Evolutionary conservation across 2,329 filamentous ascomycete species (phyloP).

Genomic region (Xylaria sp.): DNA sequence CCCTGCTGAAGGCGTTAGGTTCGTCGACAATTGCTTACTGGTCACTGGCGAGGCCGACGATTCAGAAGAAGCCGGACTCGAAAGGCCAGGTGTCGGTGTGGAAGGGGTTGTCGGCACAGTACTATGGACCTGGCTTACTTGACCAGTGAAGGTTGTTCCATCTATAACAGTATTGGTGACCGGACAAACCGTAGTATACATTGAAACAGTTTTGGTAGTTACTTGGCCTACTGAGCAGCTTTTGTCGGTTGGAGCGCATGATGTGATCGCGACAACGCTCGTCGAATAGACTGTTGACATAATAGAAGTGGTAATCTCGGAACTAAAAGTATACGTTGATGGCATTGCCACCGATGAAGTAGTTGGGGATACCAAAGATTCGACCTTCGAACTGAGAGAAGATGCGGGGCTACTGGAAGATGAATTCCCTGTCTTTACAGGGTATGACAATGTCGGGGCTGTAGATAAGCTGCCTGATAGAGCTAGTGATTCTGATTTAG

Average conservation of each 20-base stretch:
- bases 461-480: slow-evolving; percentile 19
- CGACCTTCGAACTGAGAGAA: slow-evolving; percentile 19
- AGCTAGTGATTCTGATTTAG: not conserved
- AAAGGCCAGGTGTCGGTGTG: not conserved
- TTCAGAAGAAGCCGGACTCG: slow-evolving; percentile 3
- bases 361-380: not conserved
- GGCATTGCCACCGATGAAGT: slow-evolving; percentile 32
- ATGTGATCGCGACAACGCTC: slow-evolving; percentile 37
- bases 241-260: slow-evolving; percentile 36
- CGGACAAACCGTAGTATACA: slow-evolving; percentile 42
- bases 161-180: slow-evolving; percentile 41
- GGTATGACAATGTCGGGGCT: slow-evolving; percentile 18
- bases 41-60: not conserved
- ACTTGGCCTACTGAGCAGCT: slow-evolving; percentile 40
- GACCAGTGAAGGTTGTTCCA: slow-evolving; percentile 36
- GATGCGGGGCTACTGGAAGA: slow-evolving; percentile 26
- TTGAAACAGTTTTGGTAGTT: slow-evolving; percentile 39
- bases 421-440: slow-evolving; percentile 14
- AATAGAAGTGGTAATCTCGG: slow-evolving; percentile 36
- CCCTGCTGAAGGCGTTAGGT: slow-evolving; percentile 16
- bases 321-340: slow-evolving; percentile 39
- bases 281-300: slow-evolving; percentile 42
- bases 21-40: not conserved
- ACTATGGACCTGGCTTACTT: slow-evolving; percentile 14
- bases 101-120: slow-evolving; percentile 10